Conservation (phyloP, 1,284 basidiomycete genomes). For the Filobasidium uniguttulatum region DNA sequence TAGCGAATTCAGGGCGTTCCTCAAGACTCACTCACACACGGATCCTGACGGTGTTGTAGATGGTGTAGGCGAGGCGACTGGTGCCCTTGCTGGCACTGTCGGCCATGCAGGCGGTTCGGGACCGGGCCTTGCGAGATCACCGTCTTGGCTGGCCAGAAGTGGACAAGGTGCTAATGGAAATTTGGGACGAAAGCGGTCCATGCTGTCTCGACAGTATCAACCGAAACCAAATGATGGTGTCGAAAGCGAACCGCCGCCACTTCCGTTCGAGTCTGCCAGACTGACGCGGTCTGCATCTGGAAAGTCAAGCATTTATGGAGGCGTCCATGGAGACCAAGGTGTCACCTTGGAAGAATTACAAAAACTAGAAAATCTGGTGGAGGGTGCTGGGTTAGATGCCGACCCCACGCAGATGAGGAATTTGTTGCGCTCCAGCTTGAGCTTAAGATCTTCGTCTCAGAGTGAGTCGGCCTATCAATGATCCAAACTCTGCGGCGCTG, state of each 20-base stretch:
- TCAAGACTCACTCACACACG: conserved; percentile 70
- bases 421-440: conserved; percentile 72
- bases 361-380: conserved; percentile 77
- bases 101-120: not conserved
- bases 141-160: conserved; percentile 29
- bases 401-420: conserved; percentile 72
- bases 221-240: conserved; percentile 60
- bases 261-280: conserved; percentile 26
- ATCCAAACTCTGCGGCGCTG: no score
- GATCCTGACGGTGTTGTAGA: conserved; percentile 42
- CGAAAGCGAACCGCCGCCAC: conserved; percentile 51
- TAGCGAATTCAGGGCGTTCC: conserved; percentile 82
- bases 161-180: conserved; percentile 37
- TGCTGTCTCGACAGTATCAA: conserved; percentile 77
- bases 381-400: conserved; percentile 54
- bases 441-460: conserved; percentile 68
- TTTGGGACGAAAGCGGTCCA: conserved; percentile 65
- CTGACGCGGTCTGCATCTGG: conserved; percentile 39
- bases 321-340: conserved; percentile 45
- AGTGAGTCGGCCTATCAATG: no score
- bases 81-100: conserved; percentile 7
- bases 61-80: conserved; percentile 22
- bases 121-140: conserved; percentile 14
- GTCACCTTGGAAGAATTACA: conserved; percentile 84
- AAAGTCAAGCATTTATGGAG: conserved; percentile 48